Evolutionary conservation across 1,284 basidiomycete genomes (phyloP).

Genomic region (Sparassis latifolia): DNA sequence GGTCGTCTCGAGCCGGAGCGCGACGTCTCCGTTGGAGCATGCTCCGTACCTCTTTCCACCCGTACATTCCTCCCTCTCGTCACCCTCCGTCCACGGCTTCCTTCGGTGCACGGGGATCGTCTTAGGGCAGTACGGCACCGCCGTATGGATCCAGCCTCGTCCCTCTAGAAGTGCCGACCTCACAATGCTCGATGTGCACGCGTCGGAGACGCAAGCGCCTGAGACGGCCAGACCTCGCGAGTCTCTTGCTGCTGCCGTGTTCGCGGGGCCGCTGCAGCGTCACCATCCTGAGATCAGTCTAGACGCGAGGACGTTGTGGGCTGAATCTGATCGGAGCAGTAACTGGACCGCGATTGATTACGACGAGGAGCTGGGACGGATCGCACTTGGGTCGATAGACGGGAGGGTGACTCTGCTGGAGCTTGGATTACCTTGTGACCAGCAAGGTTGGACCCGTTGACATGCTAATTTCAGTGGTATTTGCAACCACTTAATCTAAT

Average conservation of each 20-base stretch:
- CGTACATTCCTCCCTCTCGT: constrained; percentile 24
- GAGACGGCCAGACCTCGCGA: constrained; percentile 21
- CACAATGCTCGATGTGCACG: constrained; percentile 22
- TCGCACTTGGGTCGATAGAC: constrained; percentile 43
- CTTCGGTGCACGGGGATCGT: constrained; percentile 45
- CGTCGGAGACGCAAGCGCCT: constrained; percentile 15
- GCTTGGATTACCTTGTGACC: constrained; percentile 9
- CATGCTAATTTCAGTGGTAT: too few relatives aligned
- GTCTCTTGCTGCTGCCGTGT: constrained; percentile 37
- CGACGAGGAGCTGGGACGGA: constrained; percentile 44
- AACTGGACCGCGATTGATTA: constrained; percentile 54
- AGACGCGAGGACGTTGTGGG: constrained; percentile 20
- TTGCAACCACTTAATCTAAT: too few relatives aligned
- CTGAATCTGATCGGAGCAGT: constrained; percentile 23
- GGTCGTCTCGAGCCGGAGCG: background rate
- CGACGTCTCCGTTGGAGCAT: too few relatives aligned
- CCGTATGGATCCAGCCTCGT: constrained; percentile 52
- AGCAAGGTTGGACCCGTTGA: too few relatives aligned
- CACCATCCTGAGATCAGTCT: constrained; percentile 11
- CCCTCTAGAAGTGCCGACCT: constrained; percentile 18
- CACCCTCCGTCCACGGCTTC: constrained; percentile 38
- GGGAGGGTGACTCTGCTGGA: constrained; percentile 40
- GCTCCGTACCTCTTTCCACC: constrained; percentile 39
- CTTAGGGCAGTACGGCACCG: constrained; percentile 47
- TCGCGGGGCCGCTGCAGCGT: constrained; percentile 36